Evolutionary conservation across 2,329 filamentous ascomycete species (phyloP).

Genomic region (Celoporthe dispersa): DNA sequence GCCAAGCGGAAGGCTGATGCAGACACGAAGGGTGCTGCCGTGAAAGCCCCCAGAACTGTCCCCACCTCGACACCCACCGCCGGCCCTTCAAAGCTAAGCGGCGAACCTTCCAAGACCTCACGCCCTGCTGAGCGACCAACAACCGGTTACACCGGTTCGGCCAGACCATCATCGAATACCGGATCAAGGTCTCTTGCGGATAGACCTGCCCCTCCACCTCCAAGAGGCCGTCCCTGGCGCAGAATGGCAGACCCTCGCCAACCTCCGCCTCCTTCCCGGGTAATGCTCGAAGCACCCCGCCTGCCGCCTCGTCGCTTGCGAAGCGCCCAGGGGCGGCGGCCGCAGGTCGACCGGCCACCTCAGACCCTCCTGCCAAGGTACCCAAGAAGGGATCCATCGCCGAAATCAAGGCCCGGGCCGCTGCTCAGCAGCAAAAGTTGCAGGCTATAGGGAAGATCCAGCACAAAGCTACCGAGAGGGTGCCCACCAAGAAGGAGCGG

Average conservation of each 20-base stretch:
- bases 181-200: constrained; percentile 31
- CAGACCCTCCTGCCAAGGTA: constrained; percentile 46
- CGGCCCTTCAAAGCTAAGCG: constrained; percentile 31
- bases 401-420: constrained; percentile 74
- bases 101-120: constrained; percentile 35
- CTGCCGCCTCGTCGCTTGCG: not conserved
- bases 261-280: constrained; percentile 22
- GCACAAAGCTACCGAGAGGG: constrained; percentile 72
- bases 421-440: constrained; percentile 65
- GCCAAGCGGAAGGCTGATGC: constrained; percentile 64
- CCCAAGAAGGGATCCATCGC: constrained; percentile 76
- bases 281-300: constrained; percentile 5
- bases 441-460: constrained; percentile 73
- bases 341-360: constrained; percentile 30
- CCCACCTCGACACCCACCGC: constrained; percentile 33
- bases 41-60: constrained; percentile 48
- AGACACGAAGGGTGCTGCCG: constrained; percentile 46
- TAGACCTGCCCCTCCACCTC: constrained; percentile 28
- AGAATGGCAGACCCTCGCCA: constrained; percentile 24
- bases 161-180: constrained; percentile 32
- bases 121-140: constrained; percentile 29
- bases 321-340: constrained; percentile 19
- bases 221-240: constrained; percentile 23
- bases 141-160: constrained; percentile 29
- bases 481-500: constrained; percentile 60